Evolutionary conservation across 371 early-diverging fungal species (phyloP), one percentile per base, ranked within the genome.

Genomic region (Mucor racemosus): DNA sequence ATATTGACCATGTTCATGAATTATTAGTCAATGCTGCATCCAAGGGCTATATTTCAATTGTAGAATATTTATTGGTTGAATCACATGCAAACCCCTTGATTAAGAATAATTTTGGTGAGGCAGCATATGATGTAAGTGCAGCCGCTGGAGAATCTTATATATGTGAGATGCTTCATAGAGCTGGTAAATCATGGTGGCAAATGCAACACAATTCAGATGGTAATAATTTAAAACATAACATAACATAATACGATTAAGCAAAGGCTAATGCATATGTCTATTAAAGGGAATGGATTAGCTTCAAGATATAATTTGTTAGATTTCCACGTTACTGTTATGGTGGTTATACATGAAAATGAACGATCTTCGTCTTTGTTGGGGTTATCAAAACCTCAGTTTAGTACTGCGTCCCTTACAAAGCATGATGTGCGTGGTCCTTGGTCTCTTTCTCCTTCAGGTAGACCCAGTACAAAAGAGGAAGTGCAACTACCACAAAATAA

Each of bases 81-180:
- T 82, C 82, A 14, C 75, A 79, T 62, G 90, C 93, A 11, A 84
- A 92, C 59, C 90, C 91, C 0, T 70, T 87, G 7, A 73, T 90
- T 36, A 87, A 84, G 58, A 93, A 93, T 65, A 80, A 72, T 9
- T 86, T 88, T 71, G 90, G 84, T 4, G 95, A 95, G 64, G 84
- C 88, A 15, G 94, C 95, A 0, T 92, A 93, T 75, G 94, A 94
- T 74, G 88, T 90, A 26, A 94, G 94, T 21, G 93, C 94, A 0
- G 85, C 86, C 35, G 80, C 88, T 7, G 76, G 80, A 3, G 76
- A 81, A 63, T 78, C 83, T 1, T 84, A 89, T 67, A 82, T 92
- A 39, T 92, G 92, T 71, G 87, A 88, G 44, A 76, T 91, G 72
- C 77, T 91, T 11, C 83, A 88, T 59, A 83, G 74, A 36, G 84